A percentile compares a stretch with the other conserved stretches of the same genome.
These are phyloP conservation scores for Xylaria arbuscula DNA, from an alignment of 2,329 filamentous ascomycete species.

Conservation along the genomic window DNA sequence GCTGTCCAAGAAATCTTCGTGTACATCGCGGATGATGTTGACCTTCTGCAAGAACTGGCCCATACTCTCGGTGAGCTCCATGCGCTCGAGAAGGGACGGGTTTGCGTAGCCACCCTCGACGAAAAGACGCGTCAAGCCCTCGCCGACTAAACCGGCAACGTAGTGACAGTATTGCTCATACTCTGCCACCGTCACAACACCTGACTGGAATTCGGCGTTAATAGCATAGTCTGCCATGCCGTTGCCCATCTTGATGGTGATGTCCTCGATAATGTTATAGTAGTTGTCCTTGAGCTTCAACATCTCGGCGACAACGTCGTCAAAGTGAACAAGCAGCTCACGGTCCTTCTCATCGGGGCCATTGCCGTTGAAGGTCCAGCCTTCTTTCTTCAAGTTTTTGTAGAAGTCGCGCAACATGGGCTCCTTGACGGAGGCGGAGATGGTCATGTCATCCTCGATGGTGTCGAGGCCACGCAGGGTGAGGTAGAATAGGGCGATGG, in stretches of 20 bases:
- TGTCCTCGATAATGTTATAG: slow-evolving; percentile 88
- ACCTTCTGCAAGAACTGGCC: slow-evolving; percentile 97
- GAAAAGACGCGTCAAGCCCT: slow-evolving; percentile 90
- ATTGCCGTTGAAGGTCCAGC: slow-evolving; percentile 90
- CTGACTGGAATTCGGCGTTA: slow-evolving; percentile 82
- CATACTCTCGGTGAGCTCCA: slow-evolving; percentile 92
- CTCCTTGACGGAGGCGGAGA: slow-evolving; percentile 83
- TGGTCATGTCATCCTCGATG: slow-evolving; percentile 98
- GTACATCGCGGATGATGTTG: slow-evolving; percentile 96
- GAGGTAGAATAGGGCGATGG: slow-evolving; percentile 92
- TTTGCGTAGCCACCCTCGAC: slow-evolving; percentile 89
- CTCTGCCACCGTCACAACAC: slow-evolving; percentile 84
- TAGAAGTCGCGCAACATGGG: slow-evolving; percentile 87
- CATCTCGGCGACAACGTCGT: slow-evolving; percentile 86
- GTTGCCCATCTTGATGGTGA: slow-evolving; percentile 94
- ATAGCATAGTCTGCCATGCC: slow-evolving; percentile 97
- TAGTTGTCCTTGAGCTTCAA: slow-evolving; percentile 89
- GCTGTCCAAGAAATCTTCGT: slow-evolving; percentile 88
- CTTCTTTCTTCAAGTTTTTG: slow-evolving; percentile 79
- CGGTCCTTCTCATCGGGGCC: slow-evolving; percentile 94
- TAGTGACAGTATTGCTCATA: slow-evolving; percentile 99
- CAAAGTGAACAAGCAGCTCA: slow-evolving; percentile 91
- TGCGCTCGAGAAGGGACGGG: slow-evolving; percentile 80
- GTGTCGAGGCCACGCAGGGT: slow-evolving; percentile 92
- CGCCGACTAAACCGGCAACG: slow-evolving; percentile 97